Evolutionary conservation across 2,329 filamentous ascomycete genomes (phyloP).

Genomic region (Neofusicoccum sp.): DNA sequence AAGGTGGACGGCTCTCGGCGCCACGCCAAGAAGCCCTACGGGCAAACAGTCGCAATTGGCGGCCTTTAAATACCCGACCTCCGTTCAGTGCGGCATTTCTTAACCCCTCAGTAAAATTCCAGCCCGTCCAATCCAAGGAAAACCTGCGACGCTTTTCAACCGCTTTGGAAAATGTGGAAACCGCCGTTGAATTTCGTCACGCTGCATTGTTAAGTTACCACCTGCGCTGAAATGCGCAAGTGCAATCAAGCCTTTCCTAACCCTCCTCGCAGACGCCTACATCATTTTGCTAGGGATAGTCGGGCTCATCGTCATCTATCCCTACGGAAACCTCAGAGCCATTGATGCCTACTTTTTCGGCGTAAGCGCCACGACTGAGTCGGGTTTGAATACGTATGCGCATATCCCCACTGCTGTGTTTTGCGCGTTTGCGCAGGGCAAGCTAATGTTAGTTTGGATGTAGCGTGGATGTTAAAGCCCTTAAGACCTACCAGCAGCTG

Average conservation of each 20-base stretch:
- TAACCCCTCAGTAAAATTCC: no score
- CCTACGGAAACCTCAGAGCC: slow-evolving; percentile 44
- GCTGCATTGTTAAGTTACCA: slow-evolving; percentile 27
- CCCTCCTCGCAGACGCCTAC: slow-evolving; percentile 40
- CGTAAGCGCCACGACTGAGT: slow-evolving; percentile 53
- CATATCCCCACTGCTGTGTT: no score
- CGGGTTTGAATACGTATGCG: slow-evolving; percentile 57
- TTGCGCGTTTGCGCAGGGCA: no score
- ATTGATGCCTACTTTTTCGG: slow-evolving; percentile 57
- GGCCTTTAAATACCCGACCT: no score
- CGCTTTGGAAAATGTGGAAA: no score
- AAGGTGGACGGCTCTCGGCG: no score
- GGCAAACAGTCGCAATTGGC: no score
- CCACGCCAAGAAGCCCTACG: no score
- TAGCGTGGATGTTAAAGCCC: slow-evolving; percentile 54
- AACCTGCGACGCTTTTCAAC: no score
- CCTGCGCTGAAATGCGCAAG: neutral
- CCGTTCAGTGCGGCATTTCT: no score
- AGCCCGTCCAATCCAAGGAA: no score
- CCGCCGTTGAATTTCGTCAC: slow-evolving; percentile 30
- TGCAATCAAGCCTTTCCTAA: neutral
- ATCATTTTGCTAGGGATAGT: slow-evolving; percentile 43
- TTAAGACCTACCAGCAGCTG: slow-evolving; percentile 56
- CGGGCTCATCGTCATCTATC: slow-evolving; percentile 41
- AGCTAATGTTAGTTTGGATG: no score